phyloP scores from a whole-genome alignment of 208 protist genomes.

The Trichomonas tenax region DNA sequence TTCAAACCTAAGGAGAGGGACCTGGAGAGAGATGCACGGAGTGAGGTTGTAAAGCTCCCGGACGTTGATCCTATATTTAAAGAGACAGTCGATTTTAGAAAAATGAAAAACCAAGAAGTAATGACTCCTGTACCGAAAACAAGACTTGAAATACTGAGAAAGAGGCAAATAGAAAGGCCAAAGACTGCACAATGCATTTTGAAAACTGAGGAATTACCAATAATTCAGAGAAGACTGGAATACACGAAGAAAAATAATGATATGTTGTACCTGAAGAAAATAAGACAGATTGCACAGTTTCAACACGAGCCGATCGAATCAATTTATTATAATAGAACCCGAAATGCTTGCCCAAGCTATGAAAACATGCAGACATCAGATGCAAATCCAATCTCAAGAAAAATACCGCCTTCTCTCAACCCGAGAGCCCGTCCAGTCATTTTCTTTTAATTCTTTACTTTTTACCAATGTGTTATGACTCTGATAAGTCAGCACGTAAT shows the following conservation, averaged over 20 bases:
- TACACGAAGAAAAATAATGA: background rate
- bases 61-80: background rate
- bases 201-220: background rate
- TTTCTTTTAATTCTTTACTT: background rate
- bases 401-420: background rate
- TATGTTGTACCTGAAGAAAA: background rate
- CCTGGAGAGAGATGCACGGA: background rate
- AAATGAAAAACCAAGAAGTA: background rate
- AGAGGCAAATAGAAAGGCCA: background rate
- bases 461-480: no score
- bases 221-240: background rate
- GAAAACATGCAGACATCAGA: background rate
- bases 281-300: background rate
- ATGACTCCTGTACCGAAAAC: background rate
- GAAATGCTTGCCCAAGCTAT: background rate
- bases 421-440: background rate
- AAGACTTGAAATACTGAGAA: background rate
- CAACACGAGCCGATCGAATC: background rate
- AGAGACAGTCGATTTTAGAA: background rate
- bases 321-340: background rate
- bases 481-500: no score
- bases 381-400: background rate
- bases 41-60: background rate
- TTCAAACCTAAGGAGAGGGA: background rate
- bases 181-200: background rate